These are phyloP conservation scores for Corniculantispora saksenae DNA, from an alignment of 2,329 filamentous ascomycete genomes.

Conservation along the genomic window DNA sequence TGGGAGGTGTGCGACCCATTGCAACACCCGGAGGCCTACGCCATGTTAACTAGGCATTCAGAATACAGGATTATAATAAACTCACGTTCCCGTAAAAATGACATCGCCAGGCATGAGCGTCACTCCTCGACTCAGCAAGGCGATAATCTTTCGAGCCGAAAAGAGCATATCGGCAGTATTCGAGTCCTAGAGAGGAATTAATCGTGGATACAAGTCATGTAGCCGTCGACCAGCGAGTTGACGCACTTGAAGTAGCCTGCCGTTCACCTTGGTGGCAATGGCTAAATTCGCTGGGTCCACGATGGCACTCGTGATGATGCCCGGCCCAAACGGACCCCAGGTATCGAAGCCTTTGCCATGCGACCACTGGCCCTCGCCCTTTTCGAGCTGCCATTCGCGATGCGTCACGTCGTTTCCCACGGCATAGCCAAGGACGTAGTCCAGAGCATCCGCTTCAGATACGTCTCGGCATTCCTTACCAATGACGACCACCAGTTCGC, in stretches of 20 bases:
- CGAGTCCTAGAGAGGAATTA: too few species aligned
- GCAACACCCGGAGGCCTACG: constrained; percentile 67
- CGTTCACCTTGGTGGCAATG: constrained; percentile 62
- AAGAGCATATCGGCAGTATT: constrained; percentile 66
- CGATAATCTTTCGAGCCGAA: constrained; percentile 57
- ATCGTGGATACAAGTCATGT: too few species aligned
- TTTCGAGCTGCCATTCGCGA: constrained; percentile 74
- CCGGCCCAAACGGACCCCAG: constrained; percentile 74
- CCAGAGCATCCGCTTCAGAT: constrained; percentile 63
- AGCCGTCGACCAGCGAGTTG: too few species aligned
- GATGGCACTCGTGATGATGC: constrained; percentile 63
- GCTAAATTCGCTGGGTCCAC: constrained; percentile 57
- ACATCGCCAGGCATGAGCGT: constrained; percentile 65
- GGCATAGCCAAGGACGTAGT: constrained; percentile 73
- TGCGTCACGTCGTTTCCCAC: constrained; percentile 81
- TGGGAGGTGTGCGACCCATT: constrained; percentile 64
- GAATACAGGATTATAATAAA: too few species aligned
- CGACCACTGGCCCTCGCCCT: constrained; percentile 69
- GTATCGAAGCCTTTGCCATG: constrained; percentile 75
- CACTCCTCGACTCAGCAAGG: constrained; percentile 61
- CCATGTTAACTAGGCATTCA: not conserved
- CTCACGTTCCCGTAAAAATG: constrained; percentile 66
- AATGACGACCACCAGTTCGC: constrained; percentile 74
- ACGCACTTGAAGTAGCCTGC: constrained; percentile 53
- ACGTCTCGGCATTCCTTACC: constrained; percentile 68